Conservation (phyloP, 2,329 filamentous ascomycete genomes). For the Talaromyces islandicus region DNA sequence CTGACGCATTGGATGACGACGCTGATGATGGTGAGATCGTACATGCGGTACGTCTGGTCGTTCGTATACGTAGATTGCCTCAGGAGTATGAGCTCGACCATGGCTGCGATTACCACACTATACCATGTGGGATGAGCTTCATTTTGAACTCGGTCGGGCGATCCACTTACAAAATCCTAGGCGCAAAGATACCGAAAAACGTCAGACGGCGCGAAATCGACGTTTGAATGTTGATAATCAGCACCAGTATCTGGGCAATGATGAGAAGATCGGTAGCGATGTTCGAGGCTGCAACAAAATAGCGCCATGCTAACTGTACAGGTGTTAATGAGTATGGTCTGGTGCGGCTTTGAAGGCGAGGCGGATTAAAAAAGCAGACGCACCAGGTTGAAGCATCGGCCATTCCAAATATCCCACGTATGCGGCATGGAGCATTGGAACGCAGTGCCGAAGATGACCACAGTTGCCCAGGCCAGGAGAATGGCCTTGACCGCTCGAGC, state of each 20-base stretch:
- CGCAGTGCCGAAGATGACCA: conserved; percentile 14
- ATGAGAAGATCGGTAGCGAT: conserved; percentile 19
- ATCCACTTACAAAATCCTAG: conserved; percentile 15
- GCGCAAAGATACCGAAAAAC: conserved; percentile 18
- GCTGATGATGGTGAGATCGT: conserved; percentile 15
- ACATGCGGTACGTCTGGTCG: conserved; percentile 16
- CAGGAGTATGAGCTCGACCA: conserved; percentile 13
- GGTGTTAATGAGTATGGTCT: conserved; percentile 1
- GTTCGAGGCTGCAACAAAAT: conserved; percentile 15
- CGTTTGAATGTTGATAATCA: conserved; percentile 17
- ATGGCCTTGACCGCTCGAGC: conserved; percentile 12
- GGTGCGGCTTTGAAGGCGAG: background rate
- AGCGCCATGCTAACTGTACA: conserved; percentile 14
- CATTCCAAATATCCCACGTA: conserved; percentile 16
- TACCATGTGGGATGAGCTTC: background rate
- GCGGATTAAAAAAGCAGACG: background rate
- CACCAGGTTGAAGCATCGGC: conserved; percentile 17
- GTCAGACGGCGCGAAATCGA: conserved; percentile 13
- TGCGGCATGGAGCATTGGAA: conserved; percentile 16
- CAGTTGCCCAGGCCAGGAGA: conserved; percentile 12
- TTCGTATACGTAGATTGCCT: conserved; percentile 6
- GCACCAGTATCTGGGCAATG: conserved; percentile 15
- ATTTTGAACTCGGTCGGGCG: background rate
- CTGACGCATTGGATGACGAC: conserved; percentile 17
- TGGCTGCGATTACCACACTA: conserved; percentile 13